phyloP scores from a whole-genome alignment of 1,284 basidiomycete genomes.

The Sanghuangporus sanghuang region DNA sequence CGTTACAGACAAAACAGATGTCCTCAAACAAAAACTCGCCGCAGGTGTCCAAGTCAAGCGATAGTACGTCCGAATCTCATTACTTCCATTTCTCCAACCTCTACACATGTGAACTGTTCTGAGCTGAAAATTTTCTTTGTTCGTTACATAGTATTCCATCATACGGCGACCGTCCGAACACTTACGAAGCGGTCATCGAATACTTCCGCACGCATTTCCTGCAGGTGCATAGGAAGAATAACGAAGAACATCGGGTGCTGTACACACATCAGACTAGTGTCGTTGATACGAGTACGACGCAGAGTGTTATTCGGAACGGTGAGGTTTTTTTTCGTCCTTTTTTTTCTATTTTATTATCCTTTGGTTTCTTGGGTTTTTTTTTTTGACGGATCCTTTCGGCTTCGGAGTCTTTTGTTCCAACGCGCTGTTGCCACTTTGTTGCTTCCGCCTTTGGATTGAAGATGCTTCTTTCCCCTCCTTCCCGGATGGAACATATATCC shows the following conservation, averaged over 20 bases:
- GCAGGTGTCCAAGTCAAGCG: constrained; percentile 64
- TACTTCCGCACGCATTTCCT: constrained; percentile 83
- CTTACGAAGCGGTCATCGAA: constrained; percentile 71
- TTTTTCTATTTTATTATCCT: background rate
- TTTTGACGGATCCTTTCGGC: background rate
- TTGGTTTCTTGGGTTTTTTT: background rate
- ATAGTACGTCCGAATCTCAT: constrained; percentile 51
- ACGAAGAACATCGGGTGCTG: constrained; percentile 69
- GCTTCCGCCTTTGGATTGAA: background rate
- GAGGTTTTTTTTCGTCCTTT: constrained; percentile 22
- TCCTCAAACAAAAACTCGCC: constrained; percentile 64
- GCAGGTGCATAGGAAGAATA: constrained; percentile 73
- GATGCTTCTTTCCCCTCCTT: too few relatives aligned
- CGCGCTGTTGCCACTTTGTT: background rate
- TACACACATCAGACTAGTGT: constrained; percentile 79
- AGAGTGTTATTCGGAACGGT: constrained; percentile 77
- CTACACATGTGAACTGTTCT: background rate
- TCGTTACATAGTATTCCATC: constrained; percentile 62
- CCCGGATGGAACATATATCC: too few relatives aligned
- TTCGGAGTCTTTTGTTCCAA: background rate
- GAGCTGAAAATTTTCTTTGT: constrained; percentile 15
- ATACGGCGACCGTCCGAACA: constrained; percentile 72
- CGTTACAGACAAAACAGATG: constrained; percentile 66
- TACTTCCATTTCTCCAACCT: background rate
- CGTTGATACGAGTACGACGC: constrained; percentile 76